phyloP scores from a whole-genome alignment of 2,329 filamentous ascomycete species.

The Botrytis medusae region DNA sequence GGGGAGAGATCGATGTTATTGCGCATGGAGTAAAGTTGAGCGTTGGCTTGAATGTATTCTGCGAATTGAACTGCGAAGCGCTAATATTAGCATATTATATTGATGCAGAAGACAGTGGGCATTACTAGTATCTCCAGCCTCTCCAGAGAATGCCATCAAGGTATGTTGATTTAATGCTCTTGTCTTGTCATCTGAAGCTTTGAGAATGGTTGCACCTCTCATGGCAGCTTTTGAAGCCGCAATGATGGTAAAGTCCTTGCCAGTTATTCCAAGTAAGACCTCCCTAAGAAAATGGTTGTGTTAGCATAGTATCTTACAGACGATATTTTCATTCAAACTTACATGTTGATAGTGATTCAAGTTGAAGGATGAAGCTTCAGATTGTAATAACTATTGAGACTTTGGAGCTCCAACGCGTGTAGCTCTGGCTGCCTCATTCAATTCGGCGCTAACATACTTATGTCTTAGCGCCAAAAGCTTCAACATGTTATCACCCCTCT shows the following conservation, averaged over 20 bases:
- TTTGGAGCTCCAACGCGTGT: constrained; percentile 34
- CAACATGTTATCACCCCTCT: constrained; percentile 6
- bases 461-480: constrained; percentile 9
- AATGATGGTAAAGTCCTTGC: constrained; percentile 98
- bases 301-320: constrained; percentile 19
- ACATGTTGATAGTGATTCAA: constrained; percentile 35
- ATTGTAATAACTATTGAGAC: constrained; percentile 29
- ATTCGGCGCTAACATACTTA: constrained; percentile 22
- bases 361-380: constrained; percentile 30
- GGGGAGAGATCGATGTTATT: constrained; percentile 92
- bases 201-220: constrained; percentile 94
- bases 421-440: constrained; percentile 37
- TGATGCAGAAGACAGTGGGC: not conserved
- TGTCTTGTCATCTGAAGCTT: constrained; percentile 95
- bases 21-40: constrained; percentile 97
- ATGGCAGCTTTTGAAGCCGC: constrained; percentile 97
- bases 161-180: constrained; percentile 89
- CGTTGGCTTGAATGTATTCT: constrained; percentile 98
- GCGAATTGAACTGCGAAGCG: constrained; percentile 82
- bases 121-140: constrained; percentile 89
- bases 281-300: constrained; percentile 61
- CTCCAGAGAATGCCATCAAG: constrained; percentile 90
- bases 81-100: constrained; percentile 19
- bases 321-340: constrained; percentile 14
- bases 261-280: constrained; percentile 95